Evolutionary conservation across 441 rosid species (phyloP).

Genomic region (Croton setiger): DNA sequence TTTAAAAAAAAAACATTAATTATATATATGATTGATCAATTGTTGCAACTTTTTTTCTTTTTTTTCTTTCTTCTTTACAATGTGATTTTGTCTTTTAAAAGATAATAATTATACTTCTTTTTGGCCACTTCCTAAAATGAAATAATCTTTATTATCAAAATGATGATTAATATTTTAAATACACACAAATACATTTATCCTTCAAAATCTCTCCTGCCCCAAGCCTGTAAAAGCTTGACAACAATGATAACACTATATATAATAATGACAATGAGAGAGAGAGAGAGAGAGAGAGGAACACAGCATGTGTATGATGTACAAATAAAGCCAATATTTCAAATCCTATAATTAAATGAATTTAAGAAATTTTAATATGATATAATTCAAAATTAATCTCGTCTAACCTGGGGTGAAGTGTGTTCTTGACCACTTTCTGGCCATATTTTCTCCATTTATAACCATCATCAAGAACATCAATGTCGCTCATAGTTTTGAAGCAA

Average conservation of each 20-base stretch:
- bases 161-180: slow-evolving; percentile 20
- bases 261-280: slow-evolving; percentile 29
- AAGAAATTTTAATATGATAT: not conserved
- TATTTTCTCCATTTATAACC: slow-evolving; percentile 98
- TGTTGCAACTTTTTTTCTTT: slow-evolving; percentile 18
- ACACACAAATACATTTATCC: slow-evolving; percentile 8
- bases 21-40: slow-evolving; percentile 35
- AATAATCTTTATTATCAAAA: slow-evolving; percentile 11
- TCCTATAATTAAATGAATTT: not conserved
- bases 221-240: slow-evolving; percentile 31
- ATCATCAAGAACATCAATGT: slow-evolving; percentile 90
- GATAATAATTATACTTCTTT: slow-evolving; percentile 39
- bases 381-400: not conserved
- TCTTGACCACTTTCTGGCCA: slow-evolving; percentile 98
- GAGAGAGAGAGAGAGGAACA: slow-evolving; percentile 12
- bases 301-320: slow-evolving; percentile 29
- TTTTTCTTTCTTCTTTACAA: slow-evolving; percentile 12
- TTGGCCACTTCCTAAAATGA: slow-evolving; percentile 27
- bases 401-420: slow-evolving; percentile 97
- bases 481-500: slow-evolving; percentile 96
- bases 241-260: slow-evolving; percentile 33
- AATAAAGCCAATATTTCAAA: not conserved
- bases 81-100: slow-evolving; percentile 34
- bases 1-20: no score
- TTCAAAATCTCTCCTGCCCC: slow-evolving; percentile 28